Evolutionary conservation across 106 monocot species (phyloP).

Genomic region (Phalaenopsis aphrodite): DNA sequence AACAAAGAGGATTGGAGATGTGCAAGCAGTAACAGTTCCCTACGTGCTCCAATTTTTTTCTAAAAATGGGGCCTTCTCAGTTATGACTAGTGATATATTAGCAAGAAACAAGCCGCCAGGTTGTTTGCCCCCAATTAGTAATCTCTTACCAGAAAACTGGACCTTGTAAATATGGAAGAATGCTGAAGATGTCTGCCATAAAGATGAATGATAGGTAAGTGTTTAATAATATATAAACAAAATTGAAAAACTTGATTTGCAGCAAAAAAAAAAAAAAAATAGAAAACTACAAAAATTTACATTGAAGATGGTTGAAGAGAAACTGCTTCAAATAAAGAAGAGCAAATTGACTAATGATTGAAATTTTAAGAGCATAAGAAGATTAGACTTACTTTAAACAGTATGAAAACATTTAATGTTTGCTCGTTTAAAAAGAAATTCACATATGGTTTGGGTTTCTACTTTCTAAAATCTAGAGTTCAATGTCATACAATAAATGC

Average conservation of each 20-base stretch:
- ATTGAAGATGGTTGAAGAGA: not conserved
- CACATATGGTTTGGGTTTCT: not conserved
- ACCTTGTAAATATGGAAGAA: constrained; percentile 82
- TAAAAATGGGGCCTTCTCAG: constrained; percentile 64
- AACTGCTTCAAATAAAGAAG: not conserved
- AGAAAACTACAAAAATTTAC: not conserved
- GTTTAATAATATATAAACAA: not conserved
- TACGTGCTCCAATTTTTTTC: constrained; percentile 61
- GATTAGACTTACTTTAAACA: too few relatives aligned
- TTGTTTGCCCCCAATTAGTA: constrained; percentile 74
- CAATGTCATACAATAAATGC: not conserved
- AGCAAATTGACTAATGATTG: not conserved
- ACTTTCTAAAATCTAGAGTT: not conserved
- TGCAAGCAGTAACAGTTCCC: constrained; percentile 2
- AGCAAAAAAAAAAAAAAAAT: not conserved
- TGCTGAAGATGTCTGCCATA: constrained; percentile 64
- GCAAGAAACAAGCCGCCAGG: constrained; percentile 58
- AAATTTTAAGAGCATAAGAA: not conserved
- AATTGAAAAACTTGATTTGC: not conserved
- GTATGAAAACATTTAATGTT: not conserved
- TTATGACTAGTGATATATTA: constrained; percentile 58
- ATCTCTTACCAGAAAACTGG: constrained; percentile 59
- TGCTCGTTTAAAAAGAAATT: not conserved
- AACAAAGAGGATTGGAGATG: not conserved
- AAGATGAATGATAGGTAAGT: constrained; percentile 2